Evolutionary conservation across 768 basidiomycete species (phyloP).

Genomic region (Boletus tomentosulus): DNA sequence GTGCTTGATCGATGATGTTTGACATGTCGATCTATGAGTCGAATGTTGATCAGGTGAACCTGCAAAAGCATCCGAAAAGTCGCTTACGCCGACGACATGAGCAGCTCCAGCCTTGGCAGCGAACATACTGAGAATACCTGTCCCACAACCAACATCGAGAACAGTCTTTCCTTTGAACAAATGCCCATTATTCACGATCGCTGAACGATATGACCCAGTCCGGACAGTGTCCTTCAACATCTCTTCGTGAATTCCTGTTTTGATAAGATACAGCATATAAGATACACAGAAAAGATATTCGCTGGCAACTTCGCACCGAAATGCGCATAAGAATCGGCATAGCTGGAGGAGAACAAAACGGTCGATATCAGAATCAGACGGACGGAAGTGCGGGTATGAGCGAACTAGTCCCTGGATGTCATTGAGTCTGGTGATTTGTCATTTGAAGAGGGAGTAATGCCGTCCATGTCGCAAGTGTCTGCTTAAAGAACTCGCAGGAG

Average conservation of each 20-base stretch:
- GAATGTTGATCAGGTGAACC: constrained; percentile 11
- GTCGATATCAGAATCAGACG: constrained; percentile 35
- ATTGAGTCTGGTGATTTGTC: constrained; percentile 41
- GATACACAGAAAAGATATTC: not conserved
- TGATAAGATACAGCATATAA: constrained; percentile 3
- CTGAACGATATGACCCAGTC: constrained; percentile 90
- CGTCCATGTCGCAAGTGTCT: constrained; percentile 22
- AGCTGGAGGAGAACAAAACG: constrained; percentile 51
- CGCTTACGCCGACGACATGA: constrained; percentile 84
- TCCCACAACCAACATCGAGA: constrained; percentile 97
- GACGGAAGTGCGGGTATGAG: constrained; percentile 31
- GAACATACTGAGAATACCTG: constrained; percentile 97
- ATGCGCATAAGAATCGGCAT: constrained; percentile 95
- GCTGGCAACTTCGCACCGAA: constrained; percentile 55
- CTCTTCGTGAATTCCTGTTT: constrained; percentile 92
- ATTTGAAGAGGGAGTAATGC: constrained; percentile 29
- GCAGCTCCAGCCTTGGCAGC: constrained; percentile 94
- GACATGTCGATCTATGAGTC: constrained; percentile 92
- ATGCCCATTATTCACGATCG: constrained; percentile 92
- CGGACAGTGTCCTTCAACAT: constrained; percentile 98
- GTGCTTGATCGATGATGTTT: constrained; percentile 98
- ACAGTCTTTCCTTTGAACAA: constrained; percentile 97
- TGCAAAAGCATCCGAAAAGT: constrained; percentile 3
- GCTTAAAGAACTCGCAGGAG: constrained; percentile 2
- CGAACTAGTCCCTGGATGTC: constrained; percentile 89